phyloP scores from a whole-genome alignment of 805 yeast species.

The Candida odintsovae region DNA sequence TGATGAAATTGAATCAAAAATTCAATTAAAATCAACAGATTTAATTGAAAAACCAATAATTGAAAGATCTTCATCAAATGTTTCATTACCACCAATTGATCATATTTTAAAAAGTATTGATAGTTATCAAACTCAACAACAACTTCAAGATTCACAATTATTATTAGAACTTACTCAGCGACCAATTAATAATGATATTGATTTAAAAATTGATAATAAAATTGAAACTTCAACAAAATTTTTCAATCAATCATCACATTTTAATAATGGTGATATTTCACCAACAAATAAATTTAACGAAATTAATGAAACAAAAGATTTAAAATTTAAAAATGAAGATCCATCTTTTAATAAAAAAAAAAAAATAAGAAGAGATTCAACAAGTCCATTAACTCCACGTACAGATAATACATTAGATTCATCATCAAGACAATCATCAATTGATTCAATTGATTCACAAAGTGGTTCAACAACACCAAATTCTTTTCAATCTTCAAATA shows the following conservation, averaged over 20 bases:
- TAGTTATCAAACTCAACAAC: slow-evolving; percentile 23
- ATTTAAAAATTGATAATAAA: too few relatives aligned
- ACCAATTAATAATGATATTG: too few relatives aligned
- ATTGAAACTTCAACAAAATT: too few relatives aligned
- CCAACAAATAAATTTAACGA: neutral
- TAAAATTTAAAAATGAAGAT: neutral
- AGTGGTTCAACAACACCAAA: slow-evolving; percentile 6
- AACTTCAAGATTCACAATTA: slow-evolving; percentile 24
- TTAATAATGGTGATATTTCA: neutral
- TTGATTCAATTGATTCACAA: slow-evolving; percentile 14
- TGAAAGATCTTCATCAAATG: neutral
- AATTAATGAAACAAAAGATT: neutral
- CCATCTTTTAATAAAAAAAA: neutral
- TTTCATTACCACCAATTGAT: slow-evolving; percentile 21
- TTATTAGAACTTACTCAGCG: slow-evolving; percentile 20
- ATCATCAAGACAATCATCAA: slow-evolving; percentile 13
- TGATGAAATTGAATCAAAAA: neutral
- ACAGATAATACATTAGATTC: neutral
- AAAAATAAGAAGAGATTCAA: neutral
- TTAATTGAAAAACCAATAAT: too few relatives aligned
- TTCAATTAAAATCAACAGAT: neutral
- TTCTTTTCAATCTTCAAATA: neutral
- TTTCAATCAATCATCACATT: neutral
- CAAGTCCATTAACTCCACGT: slow-evolving; percentile 4
- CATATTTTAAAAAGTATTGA: slow-evolving; percentile 22